Conservation (phyloP, 2,329 filamentous ascomycete species). For the Penicillium sp. region DNA sequence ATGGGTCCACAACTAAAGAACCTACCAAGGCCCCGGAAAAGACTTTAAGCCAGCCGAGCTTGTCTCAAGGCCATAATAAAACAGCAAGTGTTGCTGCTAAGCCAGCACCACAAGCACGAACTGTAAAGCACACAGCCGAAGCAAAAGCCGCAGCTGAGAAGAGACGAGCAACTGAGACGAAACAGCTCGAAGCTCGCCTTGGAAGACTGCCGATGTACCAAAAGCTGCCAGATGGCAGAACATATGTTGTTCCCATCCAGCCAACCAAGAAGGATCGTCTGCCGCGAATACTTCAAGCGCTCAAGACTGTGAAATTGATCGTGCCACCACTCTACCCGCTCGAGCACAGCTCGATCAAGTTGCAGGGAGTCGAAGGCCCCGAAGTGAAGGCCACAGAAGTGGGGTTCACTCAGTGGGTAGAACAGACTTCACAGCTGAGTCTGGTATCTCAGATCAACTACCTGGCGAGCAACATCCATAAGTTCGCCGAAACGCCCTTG, state of each 20-base stretch:
- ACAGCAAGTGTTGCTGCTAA: not conserved
- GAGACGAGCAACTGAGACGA: slow-evolving; percentile 62
- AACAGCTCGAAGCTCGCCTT: slow-evolving; percentile 73
- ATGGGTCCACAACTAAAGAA: slow-evolving; percentile 28
- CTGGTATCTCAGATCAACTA: slow-evolving; percentile 75
- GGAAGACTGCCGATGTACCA: slow-evolving; percentile 64
- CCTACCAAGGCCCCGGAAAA: slow-evolving; percentile 5
- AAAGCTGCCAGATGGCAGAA: slow-evolving; percentile 66
- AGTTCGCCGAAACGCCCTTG: slow-evolving; percentile 58
- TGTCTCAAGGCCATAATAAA: not conserved
- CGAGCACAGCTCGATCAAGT: slow-evolving; percentile 62
- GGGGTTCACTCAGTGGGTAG: slow-evolving; percentile 60
- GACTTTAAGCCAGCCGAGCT: not conserved
- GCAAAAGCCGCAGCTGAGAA: slow-evolving; percentile 62
- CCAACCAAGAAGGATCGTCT: slow-evolving; percentile 61
- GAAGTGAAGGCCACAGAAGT: slow-evolving; percentile 64
- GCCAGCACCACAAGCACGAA: slow-evolving; percentile 9
- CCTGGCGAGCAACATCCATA: slow-evolving; percentile 67
- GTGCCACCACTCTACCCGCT: slow-evolving; percentile 72
- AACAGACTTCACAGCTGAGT: slow-evolving; percentile 57
- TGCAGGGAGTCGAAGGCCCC: slow-evolving; percentile 60
- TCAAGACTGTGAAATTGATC: slow-evolving; percentile 65
- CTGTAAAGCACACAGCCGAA: slow-evolving; percentile 54
- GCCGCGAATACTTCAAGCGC: slow-evolving; percentile 57
- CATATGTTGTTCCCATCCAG: slow-evolving; percentile 68